Evolutionary conservation across 2,329 filamentous ascomycete genomes (phyloP), one percentile per base, ranked within the genome.

Genomic region (Curvularia eragrostidis): DNA sequence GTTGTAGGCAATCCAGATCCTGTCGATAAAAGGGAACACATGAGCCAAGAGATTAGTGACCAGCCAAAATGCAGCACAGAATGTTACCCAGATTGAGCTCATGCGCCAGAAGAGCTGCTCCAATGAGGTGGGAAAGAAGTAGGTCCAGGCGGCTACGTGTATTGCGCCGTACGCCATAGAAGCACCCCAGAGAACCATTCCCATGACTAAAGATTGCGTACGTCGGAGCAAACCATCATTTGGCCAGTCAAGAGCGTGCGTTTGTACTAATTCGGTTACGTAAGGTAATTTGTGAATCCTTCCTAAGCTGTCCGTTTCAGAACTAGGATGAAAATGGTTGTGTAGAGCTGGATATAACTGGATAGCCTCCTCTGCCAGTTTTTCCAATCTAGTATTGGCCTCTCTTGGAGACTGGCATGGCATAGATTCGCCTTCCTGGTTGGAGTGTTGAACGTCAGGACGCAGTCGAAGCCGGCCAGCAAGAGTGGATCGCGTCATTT

Each of bases 131-230:
- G 67, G 65, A 43, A 71, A 72, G 48, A 50, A 53, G 13, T 62
- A 57, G 28, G 63, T 39, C 64, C 67, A 71, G 5, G 68, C 66
- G 1, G 64, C 56, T 24, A 64, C 43, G 34, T 71, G 67, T 21
- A 72, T 59, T 6, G 51, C 67, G n/a, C 64, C 65, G 38, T 67
- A 71, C 1, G 34, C 59, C 47, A 67, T 59, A 6, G 52, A 63
- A 10, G 63, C 57, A 19, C 60, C 46, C 64, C 63, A 69, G 15
- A 69, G 62, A 13, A 58, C 48, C 49, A 63, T 66, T 48, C 54
- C 56, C 44, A 62, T 56, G 1, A 61, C 41, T 3, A 64, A 48
- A 34, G 56, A 56, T 23, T 61, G 54, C 2, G 58, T 64, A n/a
- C 50, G 51, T 1, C 64, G 62, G 3, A 70, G 50, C 10, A 70